Conservation (phyloP, 2,329 filamentous ascomycete genomes). For the Phaeosphaeriaceae sp. region DNA sequence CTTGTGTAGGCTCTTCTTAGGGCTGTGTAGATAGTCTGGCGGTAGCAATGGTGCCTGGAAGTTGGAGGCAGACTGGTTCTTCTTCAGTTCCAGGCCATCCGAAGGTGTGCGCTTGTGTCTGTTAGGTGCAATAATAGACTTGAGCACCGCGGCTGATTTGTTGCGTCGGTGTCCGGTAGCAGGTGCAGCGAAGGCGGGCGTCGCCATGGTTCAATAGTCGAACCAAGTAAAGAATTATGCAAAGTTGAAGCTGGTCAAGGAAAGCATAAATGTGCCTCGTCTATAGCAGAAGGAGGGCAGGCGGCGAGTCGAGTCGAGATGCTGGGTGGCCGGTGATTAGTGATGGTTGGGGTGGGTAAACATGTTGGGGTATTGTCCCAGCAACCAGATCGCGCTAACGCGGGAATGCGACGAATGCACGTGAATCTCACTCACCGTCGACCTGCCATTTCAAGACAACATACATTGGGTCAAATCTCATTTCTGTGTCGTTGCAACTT, state of each 20-base stretch:
- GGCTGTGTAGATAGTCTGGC: constrained; percentile 57
- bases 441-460: neutral
- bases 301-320: constrained; percentile 14
- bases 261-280: constrained; percentile 21
- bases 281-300: constrained; percentile 31
- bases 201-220: constrained; percentile 27
- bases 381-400: constrained; percentile 22
- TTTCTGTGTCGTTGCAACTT: no score
- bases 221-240: constrained; percentile 8
- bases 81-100: constrained; percentile 42
- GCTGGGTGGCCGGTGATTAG: constrained; percentile 9
- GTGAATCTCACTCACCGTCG: constrained; percentile 6
- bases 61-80: constrained; percentile 28
- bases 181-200: constrained; percentile 27
- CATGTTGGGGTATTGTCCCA: constrained; percentile 19
- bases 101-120: constrained; percentile 57
- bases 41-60: constrained; percentile 54
- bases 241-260: constrained; percentile 16
- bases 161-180: constrained; percentile 45
- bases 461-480: no score
- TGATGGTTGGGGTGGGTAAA: constrained; percentile 20
- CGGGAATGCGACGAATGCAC: constrained; percentile 14
- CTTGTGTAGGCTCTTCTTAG: constrained; percentile 54
- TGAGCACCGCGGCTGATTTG: constrained; percentile 54
- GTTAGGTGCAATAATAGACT: constrained; percentile 60